These are phyloP conservation scores for Wolfiporia cocos DNA, from an alignment of 1,284 basidiomycete species.

Conservation along the genomic window DNA sequence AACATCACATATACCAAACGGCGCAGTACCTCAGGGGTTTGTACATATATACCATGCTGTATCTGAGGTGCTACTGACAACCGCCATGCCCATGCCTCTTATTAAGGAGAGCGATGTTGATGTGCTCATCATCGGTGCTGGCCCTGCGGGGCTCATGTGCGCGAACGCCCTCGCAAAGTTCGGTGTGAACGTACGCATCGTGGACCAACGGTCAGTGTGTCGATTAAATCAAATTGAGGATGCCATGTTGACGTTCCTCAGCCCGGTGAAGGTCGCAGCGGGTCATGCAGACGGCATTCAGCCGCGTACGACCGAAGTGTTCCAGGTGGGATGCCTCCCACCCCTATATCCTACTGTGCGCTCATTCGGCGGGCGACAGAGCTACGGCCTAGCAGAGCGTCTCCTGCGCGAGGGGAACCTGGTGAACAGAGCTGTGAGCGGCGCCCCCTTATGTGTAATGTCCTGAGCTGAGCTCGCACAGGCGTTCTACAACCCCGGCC, in stretches of 20 bases:
- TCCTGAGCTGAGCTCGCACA: too few species aligned
- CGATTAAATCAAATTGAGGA: neutral
- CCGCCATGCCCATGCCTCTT: too few species aligned
- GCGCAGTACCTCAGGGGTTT: too few species aligned
- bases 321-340: neutral
- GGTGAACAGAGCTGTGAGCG: conserved; percentile 56
- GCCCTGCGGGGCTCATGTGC: conserved; percentile 57
- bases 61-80: too few species aligned
- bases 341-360: neutral
- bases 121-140: conserved; percentile 51
- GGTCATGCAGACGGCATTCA: too few species aligned
- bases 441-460: conserved; percentile 7
- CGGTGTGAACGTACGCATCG: conserved; percentile 56
- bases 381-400: too few species aligned
- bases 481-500: conserved; percentile 69
- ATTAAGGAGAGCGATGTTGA: too few species aligned
- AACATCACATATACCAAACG: too few species aligned
- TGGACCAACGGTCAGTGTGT: conserved; percentile 61
- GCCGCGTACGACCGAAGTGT: too few species aligned
- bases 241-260: neutral
- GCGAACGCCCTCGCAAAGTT: conserved; percentile 55
- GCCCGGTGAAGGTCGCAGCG: conserved; percentile 44
- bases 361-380: too few species aligned
- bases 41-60: too few species aligned
- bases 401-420: conserved; percentile 61